Evolutionary conservation across 345 rosid species (phyloP), one percentile per base, ranked within the genome.

Genomic region (Carallia brachiata): DNA sequence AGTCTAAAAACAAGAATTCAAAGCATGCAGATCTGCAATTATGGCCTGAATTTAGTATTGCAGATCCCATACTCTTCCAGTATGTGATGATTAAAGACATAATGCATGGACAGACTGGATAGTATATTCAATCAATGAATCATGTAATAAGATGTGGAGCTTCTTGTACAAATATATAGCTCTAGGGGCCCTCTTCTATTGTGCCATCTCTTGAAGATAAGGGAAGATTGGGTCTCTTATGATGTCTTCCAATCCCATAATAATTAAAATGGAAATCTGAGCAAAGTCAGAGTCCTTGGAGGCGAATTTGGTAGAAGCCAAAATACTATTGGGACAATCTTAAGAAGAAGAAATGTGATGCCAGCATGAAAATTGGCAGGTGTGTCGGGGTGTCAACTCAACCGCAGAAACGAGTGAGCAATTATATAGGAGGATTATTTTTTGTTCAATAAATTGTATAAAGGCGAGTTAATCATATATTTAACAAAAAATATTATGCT

Each of bases 21-120:
- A 44, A 44, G 50, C 50, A 12, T 3, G 50, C 50, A 44, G 32
- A 36, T 36, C 36, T 55, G 37, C 7, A 55, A 67, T 36, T 55
- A 15, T 55, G 53, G 23, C 40, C 50, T 13, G 62, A 55, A 0
- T 37, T 37, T n/a, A 54, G 53, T 56, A 55, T 27, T 27, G 16
- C 47, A 48, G 50, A 13, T 56, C 53, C 67, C 56, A 17, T 75
- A 5, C 30, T 47, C 63, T 48, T 61, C 48, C n/a, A 36, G 19
- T 48, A 37, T 36, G 61, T 7, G 37, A 16, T 36, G 36, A 54
- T 60, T 66, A 68, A 16, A 28, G 39, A 63, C 69, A 61, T 23
- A 34, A 23, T 52, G 55, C 47, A 63, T 62, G 71, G 65, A 67
- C 77, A 79, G 85, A 60, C 70, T 70, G 85, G 76, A 75, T 69